A percentile compares a stretch with the other conserved stretches of the same genome.
phyloP scores from a whole-genome alignment of 2,329 filamentous ascomycete species.

The Penicillium carneum region DNA sequence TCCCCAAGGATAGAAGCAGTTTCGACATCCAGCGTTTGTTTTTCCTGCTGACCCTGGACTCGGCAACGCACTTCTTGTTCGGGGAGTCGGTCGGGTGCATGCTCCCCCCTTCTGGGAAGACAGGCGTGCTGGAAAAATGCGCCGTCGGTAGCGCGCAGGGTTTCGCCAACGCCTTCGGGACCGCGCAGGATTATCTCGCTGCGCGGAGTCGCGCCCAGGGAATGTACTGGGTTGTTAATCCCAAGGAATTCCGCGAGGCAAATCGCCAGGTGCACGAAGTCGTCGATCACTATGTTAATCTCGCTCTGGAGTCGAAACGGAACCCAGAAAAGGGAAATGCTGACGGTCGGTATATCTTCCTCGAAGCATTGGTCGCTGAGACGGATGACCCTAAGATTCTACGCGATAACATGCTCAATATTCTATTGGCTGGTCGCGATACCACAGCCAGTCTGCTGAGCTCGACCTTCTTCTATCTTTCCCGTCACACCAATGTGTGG shows the following conservation, averaged over 20 bases:
- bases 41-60: conserved; percentile 82
- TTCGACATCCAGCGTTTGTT: conserved; percentile 79
- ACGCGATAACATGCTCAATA: conserved; percentile 59
- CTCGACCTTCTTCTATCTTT: conserved; percentile 58
- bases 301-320: conserved; percentile 49
- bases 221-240: conserved; percentile 51
- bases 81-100: conserved; percentile 73
- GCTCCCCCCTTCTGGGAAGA: conserved; percentile 46
- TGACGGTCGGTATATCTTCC: conserved; percentile 57
- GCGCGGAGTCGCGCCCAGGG: conserved; percentile 40
- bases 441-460: conserved; percentile 58
- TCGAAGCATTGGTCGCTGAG: conserved; percentile 57
- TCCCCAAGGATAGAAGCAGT: conserved; percentile 57
- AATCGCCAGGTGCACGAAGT: conserved; percentile 56
- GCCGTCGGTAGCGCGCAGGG: conserved; percentile 43
- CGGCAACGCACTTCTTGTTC: conserved; percentile 84
- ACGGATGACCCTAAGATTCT: conserved; percentile 57
- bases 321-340: conserved; percentile 43
- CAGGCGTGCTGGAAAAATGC: conserved; percentile 59
- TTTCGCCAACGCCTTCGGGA: conserved; percentile 50
- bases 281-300: conserved; percentile 59
- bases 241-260: conserved; percentile 51
- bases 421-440: conserved; percentile 61
- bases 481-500: conserved; percentile 50
- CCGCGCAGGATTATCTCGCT: conserved; percentile 43